A percentile compares a stretch with the other conserved stretches of the same genome.
Evolutionary conservation across 2,329 filamentous ascomycete genomes (phyloP).

Genomic region (Alternaria sp.): DNA sequence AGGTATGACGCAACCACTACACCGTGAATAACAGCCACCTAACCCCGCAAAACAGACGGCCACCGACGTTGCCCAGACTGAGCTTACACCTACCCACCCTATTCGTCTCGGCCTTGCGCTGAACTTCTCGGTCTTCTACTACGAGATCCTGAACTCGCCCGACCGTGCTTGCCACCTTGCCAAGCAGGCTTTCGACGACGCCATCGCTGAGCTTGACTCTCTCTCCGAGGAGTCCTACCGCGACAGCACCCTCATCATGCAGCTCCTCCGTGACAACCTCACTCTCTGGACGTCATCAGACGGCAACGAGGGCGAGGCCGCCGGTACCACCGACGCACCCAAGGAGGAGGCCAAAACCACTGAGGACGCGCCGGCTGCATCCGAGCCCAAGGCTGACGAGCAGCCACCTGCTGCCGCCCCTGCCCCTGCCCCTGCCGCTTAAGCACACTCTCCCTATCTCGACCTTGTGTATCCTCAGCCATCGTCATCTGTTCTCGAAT

Average conservation of each 20-base stretch:
- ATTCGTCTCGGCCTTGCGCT: conserved; percentile 97
- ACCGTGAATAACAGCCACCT: conserved; percentile 26
- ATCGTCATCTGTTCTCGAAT: conserved; percentile 44
- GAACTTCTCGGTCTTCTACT: conserved; percentile 99
- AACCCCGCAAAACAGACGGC: conserved; percentile 71
- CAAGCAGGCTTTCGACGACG: conserved; percentile 99
- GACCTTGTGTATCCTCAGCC: conserved; percentile 49
- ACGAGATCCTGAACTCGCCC: conserved; percentile 98
- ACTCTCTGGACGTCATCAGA: conserved; percentile 98
- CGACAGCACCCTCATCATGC: conserved; percentile 99
- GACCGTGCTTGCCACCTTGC: conserved; percentile 97
- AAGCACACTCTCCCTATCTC: conserved; percentile 43
- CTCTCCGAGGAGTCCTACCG: conserved; percentile 98
- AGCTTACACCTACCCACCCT: conserved; percentile 95
- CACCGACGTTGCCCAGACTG: conserved; percentile 97
- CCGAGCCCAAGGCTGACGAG: conserved; percentile 46
- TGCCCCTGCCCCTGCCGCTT: conserved; percentile 44
- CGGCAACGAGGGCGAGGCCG: conserved; percentile 77
- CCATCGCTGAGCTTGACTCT: conserved; percentile 97
- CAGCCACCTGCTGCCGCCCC: conserved; percentile 42
- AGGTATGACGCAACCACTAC: conserved; percentile 68
- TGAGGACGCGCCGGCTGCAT: conserved; percentile 57
- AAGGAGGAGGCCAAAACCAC: conserved; percentile 70
- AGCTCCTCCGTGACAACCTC: conserved; percentile 96
- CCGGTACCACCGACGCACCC: conserved; percentile 64